Conservation (phyloP, 2,329 filamentous ascomycete genomes). For the Aspergillaceae sp. region DNA sequence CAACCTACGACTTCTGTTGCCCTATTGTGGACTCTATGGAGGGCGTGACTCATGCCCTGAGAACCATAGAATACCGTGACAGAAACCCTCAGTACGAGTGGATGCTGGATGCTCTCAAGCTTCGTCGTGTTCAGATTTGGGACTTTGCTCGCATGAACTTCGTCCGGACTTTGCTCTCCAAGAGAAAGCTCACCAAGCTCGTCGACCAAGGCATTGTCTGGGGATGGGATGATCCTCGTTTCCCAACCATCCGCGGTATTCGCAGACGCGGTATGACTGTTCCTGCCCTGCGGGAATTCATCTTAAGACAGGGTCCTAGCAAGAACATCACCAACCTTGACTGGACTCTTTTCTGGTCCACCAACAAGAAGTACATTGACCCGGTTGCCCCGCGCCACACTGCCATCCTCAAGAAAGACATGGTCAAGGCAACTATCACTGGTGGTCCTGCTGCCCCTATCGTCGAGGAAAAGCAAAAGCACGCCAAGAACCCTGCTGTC, state of each 20-base stretch:
- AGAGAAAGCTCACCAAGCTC: conserved; percentile 45
- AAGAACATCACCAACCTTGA: conserved; percentile 43
- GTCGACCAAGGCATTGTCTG: conserved; percentile 41
- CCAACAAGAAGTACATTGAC: conserved; percentile 76
- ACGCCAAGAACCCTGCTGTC: conserved; percentile 78
- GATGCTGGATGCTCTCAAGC: conserved; percentile 41
- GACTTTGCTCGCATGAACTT: conserved; percentile 48
- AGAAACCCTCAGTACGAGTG: conserved; percentile 45
- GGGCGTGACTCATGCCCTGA: conserved; percentile 56
- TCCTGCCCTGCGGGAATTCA: conserved; percentile 42
- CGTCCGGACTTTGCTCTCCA: conserved; percentile 42
- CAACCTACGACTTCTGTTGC: conserved; percentile 59
- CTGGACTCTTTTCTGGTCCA: conserved; percentile 43
- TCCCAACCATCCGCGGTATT: conserved; percentile 45
- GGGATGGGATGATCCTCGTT: conserved; percentile 45
- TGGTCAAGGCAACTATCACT: conserved; percentile 61
- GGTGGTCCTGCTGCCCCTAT: conserved; percentile 56
- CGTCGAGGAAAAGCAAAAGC: conserved; percentile 71
- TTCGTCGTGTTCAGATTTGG: conserved; percentile 42
- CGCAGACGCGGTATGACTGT: conserved; percentile 43
- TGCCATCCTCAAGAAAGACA: conserved; percentile 60
- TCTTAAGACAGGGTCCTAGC: conserved; percentile 43
- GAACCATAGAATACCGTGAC: conserved; percentile 53
- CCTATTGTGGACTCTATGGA: conserved; percentile 56
- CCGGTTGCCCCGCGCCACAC: conserved; percentile 66